Percentiles rank a stretch among this genome's conserved stretches.
Evolutionary conservation across 768 basidiomycete species (phyloP).

Genomic region (Hydnum rufescens): DNA sequence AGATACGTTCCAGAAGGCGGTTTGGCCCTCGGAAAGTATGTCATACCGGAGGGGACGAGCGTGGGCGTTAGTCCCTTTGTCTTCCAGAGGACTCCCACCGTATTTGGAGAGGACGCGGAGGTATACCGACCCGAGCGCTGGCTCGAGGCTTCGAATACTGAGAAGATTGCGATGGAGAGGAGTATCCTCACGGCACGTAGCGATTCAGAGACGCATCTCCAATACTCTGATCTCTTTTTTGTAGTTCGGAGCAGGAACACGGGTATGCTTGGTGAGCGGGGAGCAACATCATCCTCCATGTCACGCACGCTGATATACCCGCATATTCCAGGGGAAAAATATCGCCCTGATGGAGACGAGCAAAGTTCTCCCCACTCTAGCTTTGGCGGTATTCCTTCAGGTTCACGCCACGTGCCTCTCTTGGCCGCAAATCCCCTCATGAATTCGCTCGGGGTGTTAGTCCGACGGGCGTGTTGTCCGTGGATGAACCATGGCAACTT

Average conservation of each 20-base stretch:
- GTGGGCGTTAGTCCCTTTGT: neutral
- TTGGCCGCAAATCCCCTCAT: neutral
- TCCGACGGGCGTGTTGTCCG: neutral
- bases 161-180: neutral
- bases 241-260: neutral
- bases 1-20: neutral
- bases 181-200: neutral
- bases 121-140: neutral
- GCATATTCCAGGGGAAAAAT: neutral
- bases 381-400: neutral
- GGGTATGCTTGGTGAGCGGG: neutral
- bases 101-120: constrained; percentile 1
- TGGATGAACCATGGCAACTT: neutral
- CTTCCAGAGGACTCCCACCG: neutral
- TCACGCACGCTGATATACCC: neutral
- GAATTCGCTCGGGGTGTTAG: neutral
- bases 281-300: neutral
- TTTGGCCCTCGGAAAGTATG: neutral
- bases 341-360: neutral
- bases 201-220: neutral
- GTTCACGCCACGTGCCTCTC: neutral
- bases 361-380: neutral
- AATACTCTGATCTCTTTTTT: neutral
- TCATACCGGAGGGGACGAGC: neutral
- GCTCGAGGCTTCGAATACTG: neutral